phyloP scores from a whole-genome alignment of 2,329 filamentous ascomycete species.

The Lojkania enalia region DNA sequence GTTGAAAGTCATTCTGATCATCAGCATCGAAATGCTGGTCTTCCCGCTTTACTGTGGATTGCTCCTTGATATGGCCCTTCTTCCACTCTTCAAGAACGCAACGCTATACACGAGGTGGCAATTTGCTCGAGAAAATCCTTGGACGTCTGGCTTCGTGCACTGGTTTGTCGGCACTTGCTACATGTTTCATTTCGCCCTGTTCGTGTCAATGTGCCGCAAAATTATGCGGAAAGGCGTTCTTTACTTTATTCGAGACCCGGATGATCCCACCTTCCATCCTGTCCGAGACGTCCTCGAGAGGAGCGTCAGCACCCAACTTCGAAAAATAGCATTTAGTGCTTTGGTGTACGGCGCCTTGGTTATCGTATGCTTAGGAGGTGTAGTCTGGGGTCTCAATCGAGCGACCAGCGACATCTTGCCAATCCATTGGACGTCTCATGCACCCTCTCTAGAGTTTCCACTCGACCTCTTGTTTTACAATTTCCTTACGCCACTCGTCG shows the following conservation, averaged over 20 bases:
- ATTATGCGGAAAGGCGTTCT: slow-evolving; percentile 94
- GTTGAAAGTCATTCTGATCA: slow-evolving; percentile 96
- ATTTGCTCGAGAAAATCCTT: slow-evolving; percentile 77
- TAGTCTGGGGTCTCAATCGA: slow-evolving; percentile 86
- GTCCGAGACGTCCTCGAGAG: slow-evolving; percentile 95
- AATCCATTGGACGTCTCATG: slow-evolving; percentile 90
- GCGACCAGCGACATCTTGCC: slow-evolving; percentile 74
- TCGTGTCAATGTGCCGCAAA: slow-evolving; percentile 98
- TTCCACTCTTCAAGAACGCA: slow-evolving; percentile 84
- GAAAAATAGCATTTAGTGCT: slow-evolving; percentile 95
- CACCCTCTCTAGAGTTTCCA: slow-evolving; percentile 91
- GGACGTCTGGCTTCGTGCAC: slow-evolving; percentile 93
- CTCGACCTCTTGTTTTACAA: slow-evolving; percentile 96
- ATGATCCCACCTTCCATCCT: slow-evolving; percentile 97
- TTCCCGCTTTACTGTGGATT: slow-evolving; percentile 96
- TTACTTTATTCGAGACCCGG: slow-evolving; percentile 97
- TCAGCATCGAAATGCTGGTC: slow-evolving; percentile 97
- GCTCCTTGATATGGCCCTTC: slow-evolving; percentile 81
- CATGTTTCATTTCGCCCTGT: slow-evolving; percentile 99
- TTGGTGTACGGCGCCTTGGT: slow-evolving; percentile 94
- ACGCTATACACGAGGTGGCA: slow-evolving; percentile 75
- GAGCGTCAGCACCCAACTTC: slow-evolving; percentile 86
- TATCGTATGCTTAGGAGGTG: slow-evolving; percentile 88
- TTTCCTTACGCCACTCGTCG: slow-evolving; percentile 85
- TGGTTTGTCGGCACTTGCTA: slow-evolving; percentile 99